These are phyloP conservation scores for Colletotrichum gigasporum DNA, from an alignment of 2,329 filamentous ascomycete genomes.

Conservation along the genomic window DNA sequence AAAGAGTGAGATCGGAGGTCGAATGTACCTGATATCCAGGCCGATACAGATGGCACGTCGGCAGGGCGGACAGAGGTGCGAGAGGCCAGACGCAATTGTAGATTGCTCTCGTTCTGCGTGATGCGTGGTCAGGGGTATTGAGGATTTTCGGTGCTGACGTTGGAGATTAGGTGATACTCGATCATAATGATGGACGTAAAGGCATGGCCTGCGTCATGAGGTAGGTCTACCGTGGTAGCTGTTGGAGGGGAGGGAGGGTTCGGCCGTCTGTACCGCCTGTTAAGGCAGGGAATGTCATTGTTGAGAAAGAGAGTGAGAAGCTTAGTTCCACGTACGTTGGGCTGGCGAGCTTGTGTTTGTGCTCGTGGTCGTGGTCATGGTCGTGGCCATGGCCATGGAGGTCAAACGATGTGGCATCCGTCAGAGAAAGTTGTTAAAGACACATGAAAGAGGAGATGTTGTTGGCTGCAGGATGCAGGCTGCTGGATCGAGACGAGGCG, in stretches of 20 bases:
- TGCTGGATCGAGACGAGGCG: not conserved
- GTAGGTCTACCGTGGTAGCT: not conserved
- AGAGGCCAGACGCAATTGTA: not conserved
- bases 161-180: not conserved
- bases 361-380: no score
- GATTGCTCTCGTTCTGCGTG: not conserved
- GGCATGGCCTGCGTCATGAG: not conserved
- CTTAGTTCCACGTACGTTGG: constrained; percentile 11
- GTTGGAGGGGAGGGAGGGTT: not conserved
- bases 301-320: not conserved
- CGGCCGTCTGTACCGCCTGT: not conserved
- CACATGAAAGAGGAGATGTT: not conserved
- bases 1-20: no score
- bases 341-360: no score
- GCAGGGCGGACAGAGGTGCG: not conserved
- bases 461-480: not conserved
- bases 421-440: no score
- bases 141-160: constrained; percentile 2
- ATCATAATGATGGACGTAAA: constrained; percentile 7
- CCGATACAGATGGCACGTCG: not conserved
- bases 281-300: not conserved
- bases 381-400: no score
- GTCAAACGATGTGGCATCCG: no score
- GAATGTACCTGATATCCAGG: not conserved
- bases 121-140: not conserved